A percentile compares a stretch with the other conserved stretches of the same genome.
These are phyloP conservation scores for Fusarium nurragi DNA, from an alignment of 2,329 filamentous ascomycete genomes.

Conservation along the genomic window DNA sequence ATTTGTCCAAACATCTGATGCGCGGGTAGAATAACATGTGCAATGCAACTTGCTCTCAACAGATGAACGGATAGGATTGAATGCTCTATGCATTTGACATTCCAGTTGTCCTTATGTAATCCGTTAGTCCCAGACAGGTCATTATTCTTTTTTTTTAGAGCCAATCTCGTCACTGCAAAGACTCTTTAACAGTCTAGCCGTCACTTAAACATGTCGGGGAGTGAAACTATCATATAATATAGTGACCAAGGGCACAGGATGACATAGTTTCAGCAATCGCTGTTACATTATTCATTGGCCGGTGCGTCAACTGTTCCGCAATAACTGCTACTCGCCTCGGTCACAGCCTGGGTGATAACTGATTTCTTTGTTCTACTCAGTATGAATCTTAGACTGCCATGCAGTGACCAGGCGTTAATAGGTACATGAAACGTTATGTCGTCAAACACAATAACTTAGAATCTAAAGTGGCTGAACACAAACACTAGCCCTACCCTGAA, in stretches of 20 bases:
- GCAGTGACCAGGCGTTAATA: neutral
- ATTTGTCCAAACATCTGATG: neutral
- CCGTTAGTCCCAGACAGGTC: neutral
- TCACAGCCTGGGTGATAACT: too few species aligned
- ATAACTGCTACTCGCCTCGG: too few species aligned
- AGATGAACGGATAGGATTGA: too few species aligned
- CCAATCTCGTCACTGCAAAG: constrained; percentile 1
- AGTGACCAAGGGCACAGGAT: too few species aligned
- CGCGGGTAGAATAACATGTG: too few species aligned
- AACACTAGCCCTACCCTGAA: constrained; percentile 25
- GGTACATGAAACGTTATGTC: neutral
- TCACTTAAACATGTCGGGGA: too few species aligned
- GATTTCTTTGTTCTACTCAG: neutral
- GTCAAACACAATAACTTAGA: neutral
- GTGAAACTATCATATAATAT: too few species aligned
- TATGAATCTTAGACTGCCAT: too few species aligned
- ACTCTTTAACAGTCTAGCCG: neutral
- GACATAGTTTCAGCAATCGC: neutral
- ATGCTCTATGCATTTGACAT: neutral
- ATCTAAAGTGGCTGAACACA: constrained; percentile 6
- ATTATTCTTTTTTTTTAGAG: neutral
- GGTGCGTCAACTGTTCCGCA: too few species aligned
- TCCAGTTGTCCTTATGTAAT: neutral
- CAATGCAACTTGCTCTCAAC: too few species aligned
- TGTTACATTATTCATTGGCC: too few species aligned